phyloP scores from a whole-genome alignment of 1,284 basidiomycete genomes.

The Meira miltonrushii region DNA sequence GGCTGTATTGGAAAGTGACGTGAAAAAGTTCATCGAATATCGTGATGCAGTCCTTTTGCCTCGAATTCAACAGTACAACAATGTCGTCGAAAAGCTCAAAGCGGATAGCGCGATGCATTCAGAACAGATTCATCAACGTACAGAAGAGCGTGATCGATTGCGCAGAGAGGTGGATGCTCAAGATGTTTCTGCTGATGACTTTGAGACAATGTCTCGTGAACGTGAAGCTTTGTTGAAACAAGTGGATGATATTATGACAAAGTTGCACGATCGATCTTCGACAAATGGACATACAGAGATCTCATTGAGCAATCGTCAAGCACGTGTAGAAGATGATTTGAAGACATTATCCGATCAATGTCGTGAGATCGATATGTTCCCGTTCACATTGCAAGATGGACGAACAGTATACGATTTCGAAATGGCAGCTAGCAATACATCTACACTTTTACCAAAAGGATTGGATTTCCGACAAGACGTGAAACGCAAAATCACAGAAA shows the following conservation, averaged over 20 bases:
- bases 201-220: slow-evolving; percentile 38
- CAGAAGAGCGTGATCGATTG: slow-evolving; percentile 17
- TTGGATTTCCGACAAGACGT: not conserved
- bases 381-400: not conserved
- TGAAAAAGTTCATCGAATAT: slow-evolving; percentile 46
- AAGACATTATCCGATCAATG: slow-evolving; percentile 22
- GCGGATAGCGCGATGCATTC: slow-evolving; percentile 25
- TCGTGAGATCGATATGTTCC: not conserved
- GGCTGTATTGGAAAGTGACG: slow-evolving; percentile 39
- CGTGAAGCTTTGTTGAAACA: slow-evolving; percentile 38
- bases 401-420: not conserved
- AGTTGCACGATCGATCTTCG: slow-evolving; percentile 33
- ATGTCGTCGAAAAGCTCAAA: slow-evolving; percentile 43
- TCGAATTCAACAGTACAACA: slow-evolving; percentile 29
- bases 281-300: slow-evolving; percentile 41
- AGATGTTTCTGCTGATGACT: slow-evolving; percentile 46
- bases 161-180: slow-evolving; percentile 34
- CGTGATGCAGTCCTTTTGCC: slow-evolving; percentile 20
- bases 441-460: slow-evolving; percentile 1
- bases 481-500: not conserved
- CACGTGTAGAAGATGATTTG: slow-evolving; percentile 39
- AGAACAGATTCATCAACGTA: slow-evolving; percentile 5
- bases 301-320: slow-evolving; percentile 38
- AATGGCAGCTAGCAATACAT: not conserved
- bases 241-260: slow-evolving; percentile 26